A percentile compares a stretch with the other conserved stretches of the same genome.
Evolutionary conservation across 495 filamentous ascomycete species (phyloP).

Genomic region (Tricharina praecox): DNA sequence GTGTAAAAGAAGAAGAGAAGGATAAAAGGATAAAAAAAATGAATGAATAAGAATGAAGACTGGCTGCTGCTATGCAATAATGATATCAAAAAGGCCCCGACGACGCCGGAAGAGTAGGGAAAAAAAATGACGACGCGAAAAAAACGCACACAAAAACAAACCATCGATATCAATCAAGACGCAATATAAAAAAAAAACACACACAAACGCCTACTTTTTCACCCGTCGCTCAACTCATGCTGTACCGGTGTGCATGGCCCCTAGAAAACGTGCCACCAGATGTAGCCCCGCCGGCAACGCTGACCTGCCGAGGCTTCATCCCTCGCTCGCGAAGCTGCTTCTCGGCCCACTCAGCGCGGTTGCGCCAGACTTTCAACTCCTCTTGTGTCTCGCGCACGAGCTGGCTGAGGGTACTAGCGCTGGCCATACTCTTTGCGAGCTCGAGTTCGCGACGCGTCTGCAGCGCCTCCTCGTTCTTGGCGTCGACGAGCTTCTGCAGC

Average conservation of each 20-base stretch:
- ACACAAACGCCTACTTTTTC: background rate
- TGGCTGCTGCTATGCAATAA: background rate
- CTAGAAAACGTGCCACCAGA: no score
- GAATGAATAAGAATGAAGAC: background rate
- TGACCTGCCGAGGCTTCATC: background rate
- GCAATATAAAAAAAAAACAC: background rate
- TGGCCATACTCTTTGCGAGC: slow-evolving; percentile 21
- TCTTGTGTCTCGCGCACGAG: slow-evolving; percentile 22
- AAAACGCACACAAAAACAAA: background rate
- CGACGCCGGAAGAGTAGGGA: background rate
- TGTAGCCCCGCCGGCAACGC: background rate
- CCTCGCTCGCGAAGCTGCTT: slow-evolving; percentile 16
- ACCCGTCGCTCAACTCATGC: background rate
- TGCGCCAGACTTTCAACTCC: slow-evolving; percentile 24
- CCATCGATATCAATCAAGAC: background rate
- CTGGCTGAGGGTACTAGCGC: slow-evolving; percentile 17
- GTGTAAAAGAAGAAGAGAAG: background rate
- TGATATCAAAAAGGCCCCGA: no score
- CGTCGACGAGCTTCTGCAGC: slow-evolving; percentile 20
- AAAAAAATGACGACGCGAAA: background rate
- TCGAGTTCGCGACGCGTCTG: slow-evolving; percentile 18
- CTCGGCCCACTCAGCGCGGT: slow-evolving; percentile 26
- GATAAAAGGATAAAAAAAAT: background rate
- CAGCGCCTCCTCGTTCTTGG: slow-evolving; percentile 22
- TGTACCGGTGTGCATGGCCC: background rate